A percentile compares a stretch with the other conserved stretches of the same genome.
Conservation (phyloP, 495 filamentous ascomycete genomes). For the Tuber calosporum region DNA sequence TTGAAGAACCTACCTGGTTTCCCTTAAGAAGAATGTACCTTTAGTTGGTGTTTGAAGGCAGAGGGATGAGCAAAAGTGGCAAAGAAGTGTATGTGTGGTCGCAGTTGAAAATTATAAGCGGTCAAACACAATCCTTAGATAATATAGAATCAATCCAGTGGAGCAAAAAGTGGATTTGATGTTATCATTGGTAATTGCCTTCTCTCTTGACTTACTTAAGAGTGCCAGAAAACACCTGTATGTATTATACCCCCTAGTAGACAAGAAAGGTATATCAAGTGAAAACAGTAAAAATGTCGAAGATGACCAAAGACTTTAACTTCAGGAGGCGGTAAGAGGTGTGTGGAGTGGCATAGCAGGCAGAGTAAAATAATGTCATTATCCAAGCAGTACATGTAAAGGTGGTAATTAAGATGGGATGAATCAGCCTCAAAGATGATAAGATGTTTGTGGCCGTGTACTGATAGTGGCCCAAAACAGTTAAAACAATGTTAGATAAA, state of each 20-base stretch:
- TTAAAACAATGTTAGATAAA: conserved; percentile 16
- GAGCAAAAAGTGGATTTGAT: neutral
- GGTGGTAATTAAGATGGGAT: conserved; percentile 10
- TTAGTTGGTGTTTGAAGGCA: neutral
- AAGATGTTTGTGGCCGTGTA: neutral
- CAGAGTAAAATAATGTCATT: neutral
- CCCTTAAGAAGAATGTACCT: neutral
- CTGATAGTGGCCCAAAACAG: neutral
- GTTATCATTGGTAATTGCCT: neutral
- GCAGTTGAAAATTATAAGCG: neutral
- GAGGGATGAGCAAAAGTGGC: neutral
- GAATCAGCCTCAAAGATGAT: conserved; percentile 16
- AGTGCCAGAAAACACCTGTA: conserved; percentile 12
- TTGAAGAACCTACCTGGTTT: neutral
- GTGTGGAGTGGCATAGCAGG: neutral
- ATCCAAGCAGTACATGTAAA: conserved; percentile 9
- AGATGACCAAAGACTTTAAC: neutral
- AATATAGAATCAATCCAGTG: neutral
- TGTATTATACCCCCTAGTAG: neutral
- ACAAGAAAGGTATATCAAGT: conserved; percentile 2
- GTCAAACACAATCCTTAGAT: neutral
- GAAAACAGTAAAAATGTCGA: conserved; percentile 1
- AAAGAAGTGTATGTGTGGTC: neutral
- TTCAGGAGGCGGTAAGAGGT: conserved; percentile 10
- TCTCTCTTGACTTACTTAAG: neutral